Base-by-base conservation (phyloP, 2,329 filamentous ascomycete species). In the Fusarium sp. region DNA sequence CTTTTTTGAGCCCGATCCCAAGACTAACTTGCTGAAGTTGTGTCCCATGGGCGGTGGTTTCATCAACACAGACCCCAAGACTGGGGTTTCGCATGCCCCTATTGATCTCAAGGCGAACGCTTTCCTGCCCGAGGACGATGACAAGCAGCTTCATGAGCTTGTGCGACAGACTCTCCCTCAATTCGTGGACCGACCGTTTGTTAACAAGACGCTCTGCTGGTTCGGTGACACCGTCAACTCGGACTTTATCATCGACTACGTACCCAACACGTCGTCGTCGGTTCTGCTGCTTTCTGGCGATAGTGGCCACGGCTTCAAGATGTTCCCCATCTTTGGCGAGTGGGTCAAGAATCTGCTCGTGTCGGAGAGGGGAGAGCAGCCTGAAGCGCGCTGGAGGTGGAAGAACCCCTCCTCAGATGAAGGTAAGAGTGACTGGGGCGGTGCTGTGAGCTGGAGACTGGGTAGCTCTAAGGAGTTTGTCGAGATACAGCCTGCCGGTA, bases 291-390 rank as follows among this genome's bases (percentile, higher is more conserved):
- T 86, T 1, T 84, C 85, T 0, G 88, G 88, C 1, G 88, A 90
- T 70, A 90, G 87, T 2, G 88, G 87, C 0, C 88, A 90, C 71
- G 86, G 84, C 0, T 90, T 90, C 75, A 90, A 90, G 77, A 87
- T 90, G 83, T 83, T 90, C 48, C 88, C 87, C 0, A 82, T 88
- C 24, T 79, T 88, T n/a, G 87, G 88, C 0, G 74, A 78, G n/a
- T 90, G 85, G 81, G 82, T 88, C 3, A 79, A 76, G 43, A 79
- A 83, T 13, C 68, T 89, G 7, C 51, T 90, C 0, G 78, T 81
- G 22, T 77, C 80, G 3, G 77, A 79, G 1, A 72, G 62, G 2
- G 58, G 77, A 7, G 55, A 69, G 39, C 87, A 89, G 74, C 74
- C 74, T 2, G 75, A 83, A 18, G 52, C 74, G 4, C 76, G 85